Base-by-base conservation (phyloP, 2,329 filamentous ascomycete species). In the Nannizziopsis arthrosporioides region DNA sequence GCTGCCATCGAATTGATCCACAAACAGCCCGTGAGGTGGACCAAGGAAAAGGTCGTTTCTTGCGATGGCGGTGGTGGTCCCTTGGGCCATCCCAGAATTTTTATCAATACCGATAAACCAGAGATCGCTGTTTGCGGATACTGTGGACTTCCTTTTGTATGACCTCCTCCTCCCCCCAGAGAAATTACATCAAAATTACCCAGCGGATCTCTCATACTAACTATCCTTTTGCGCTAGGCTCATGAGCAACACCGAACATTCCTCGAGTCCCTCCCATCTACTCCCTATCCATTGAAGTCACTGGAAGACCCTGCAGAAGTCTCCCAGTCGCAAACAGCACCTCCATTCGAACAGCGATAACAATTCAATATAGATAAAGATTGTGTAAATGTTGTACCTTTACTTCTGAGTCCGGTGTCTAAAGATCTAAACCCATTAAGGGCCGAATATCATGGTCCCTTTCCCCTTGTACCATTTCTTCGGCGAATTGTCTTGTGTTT, bases 81-180 rank as follows among this genome's bases (percentile, higher is more conserved):
- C 30, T 73, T 85, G 48, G 92, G 92, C 38, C 92, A 98, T 68
- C 92, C 92, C 43, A 79, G 80, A 62, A 84, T 98, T 70, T 98
- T 88, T 67, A 98, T 98, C 78, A 98, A 98, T 71, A 82, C 85
- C 56, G 92, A 98, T 71, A 96, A 95, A 76, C 85, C 92, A 38
- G 82, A 96, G 73, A 94, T 98, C 60, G 79, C 80, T 68, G 74
- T 74, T 64, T 98, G 92, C 75, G 82, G 77, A 62, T 98, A 98
- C 73, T 98, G 92, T 65, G 92, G 92, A 46, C 66, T 92, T 56
- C 92, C 92, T 59, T 98, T 82, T 65, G 92, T 96, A 77, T 64
- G 89, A 72, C 15, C 42, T 34, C 31, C 15, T 34, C 30, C 27
- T n/a, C 35, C 34, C 32, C 17, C 10, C 22, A 42, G 11, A 30